Conservation (phyloP, 2,329 filamentous ascomycete genomes). For the Aspergillus fumigatiaffinis region DNA sequence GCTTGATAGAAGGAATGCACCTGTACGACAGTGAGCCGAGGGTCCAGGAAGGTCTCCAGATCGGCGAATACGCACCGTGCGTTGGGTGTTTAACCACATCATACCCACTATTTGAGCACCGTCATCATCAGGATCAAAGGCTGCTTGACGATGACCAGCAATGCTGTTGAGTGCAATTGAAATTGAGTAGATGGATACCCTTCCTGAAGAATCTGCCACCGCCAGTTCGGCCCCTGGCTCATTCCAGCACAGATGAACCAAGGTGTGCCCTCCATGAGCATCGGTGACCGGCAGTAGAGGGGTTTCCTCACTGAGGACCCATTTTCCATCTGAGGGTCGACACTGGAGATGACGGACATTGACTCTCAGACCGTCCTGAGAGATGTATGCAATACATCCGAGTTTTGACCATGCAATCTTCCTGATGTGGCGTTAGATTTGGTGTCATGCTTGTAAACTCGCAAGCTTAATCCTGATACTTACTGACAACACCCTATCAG, state of each 20-base stretch:
- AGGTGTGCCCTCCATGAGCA: conserved; percentile 59
- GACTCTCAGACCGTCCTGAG: conserved; percentile 65
- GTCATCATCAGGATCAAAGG: conserved; percentile 68
- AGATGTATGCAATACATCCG: conserved; percentile 80
- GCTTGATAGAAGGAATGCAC: conserved; percentile 54
- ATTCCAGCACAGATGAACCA: conserved; percentile 82
- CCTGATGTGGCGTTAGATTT: conserved; percentile 45
- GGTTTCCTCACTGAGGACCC: conserved; percentile 72
- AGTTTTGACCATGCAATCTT: conserved; percentile 82
- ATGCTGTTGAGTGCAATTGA: conserved; percentile 71
- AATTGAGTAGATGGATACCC: conserved; percentile 70
- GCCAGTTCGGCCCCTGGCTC: conserved; percentile 74
- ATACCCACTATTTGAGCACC: conserved; percentile 74
- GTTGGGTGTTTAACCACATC: conserved; percentile 71
- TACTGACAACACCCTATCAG: conserved; percentile 78
- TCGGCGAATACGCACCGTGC: conserved; percentile 40
- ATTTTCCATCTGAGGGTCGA: conserved; percentile 64
- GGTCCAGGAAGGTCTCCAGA: not conserved
- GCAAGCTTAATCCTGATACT: conserved; percentile 30
- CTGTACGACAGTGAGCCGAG: conserved; percentile 20
- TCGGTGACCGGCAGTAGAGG: conserved; percentile 58
- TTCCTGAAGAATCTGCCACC: conserved; percentile 73
- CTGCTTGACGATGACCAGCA: conserved; percentile 57
- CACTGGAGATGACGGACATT: conserved; percentile 70
- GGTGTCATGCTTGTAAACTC: too few relatives aligned